These are phyloP conservation scores for Prasinococcaceae sp. DNA, from an alignment of 139 green algal species.

Conservation along the genomic window DNA sequence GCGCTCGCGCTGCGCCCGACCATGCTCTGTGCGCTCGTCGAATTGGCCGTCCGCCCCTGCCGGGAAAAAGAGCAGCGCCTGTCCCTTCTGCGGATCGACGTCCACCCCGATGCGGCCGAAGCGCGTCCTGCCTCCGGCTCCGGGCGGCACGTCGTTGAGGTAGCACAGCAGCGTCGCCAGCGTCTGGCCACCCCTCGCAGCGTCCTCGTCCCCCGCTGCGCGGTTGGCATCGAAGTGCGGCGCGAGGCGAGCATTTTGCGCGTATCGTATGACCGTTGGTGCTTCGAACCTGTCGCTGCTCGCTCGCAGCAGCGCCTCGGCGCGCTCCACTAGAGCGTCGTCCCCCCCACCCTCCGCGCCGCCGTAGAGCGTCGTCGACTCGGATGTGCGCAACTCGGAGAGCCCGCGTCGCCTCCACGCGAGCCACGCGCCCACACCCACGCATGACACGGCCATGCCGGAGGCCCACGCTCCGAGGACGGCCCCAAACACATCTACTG, in stretches of 20 bases:
- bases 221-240: constrained; percentile 16
- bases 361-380: not conserved
- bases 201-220: constrained; percentile 8
- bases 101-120: constrained; percentile 3
- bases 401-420: not conserved
- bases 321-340: not conserved
- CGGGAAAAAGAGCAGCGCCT: constrained; percentile 12
- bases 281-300: constrained; percentile 3
- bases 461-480: not conserved
- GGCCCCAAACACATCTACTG: not conserved
- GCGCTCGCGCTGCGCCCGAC: too few relatives aligned
- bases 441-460: not conserved
- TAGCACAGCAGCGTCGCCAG: constrained; percentile 13
- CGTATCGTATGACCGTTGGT: constrained; percentile 19
- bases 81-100: constrained; percentile 2
- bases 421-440: not conserved
- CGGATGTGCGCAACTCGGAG: not conserved
- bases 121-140: not conserved
- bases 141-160: constrained; percentile 5
- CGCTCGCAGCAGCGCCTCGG: not conserved
- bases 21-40: constrained; percentile 15
- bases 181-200: constrained; percentile 10
- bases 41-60: constrained; percentile 4
- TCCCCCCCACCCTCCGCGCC: constrained; percentile 1
- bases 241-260: constrained; percentile 1